Percentiles rank a stretch among this genome's conserved stretches.
Evolutionary conservation across 1,284 basidiomycete species (phyloP).

Genomic region (Malassezia furfur): DNA sequence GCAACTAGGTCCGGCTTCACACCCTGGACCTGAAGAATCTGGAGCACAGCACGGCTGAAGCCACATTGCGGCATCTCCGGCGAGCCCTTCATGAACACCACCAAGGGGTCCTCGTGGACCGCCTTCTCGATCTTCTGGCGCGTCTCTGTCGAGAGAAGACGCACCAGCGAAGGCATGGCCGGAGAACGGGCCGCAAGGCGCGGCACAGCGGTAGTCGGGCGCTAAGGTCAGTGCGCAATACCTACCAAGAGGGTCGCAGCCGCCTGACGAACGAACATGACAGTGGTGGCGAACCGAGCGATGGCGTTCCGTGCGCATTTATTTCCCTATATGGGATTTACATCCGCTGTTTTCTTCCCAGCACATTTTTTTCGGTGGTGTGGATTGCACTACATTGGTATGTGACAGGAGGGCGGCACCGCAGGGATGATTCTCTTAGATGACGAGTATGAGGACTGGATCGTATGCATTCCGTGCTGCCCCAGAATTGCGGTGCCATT

Average conservation of each 20-base stretch:
- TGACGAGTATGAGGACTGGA: slow-evolving; percentile 40
- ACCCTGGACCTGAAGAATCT: slow-evolving; percentile 78
- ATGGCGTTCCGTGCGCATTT: background rate
- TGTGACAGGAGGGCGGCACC: background rate
- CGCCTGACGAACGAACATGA: slow-evolving; percentile 13
- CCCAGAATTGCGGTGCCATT: background rate
- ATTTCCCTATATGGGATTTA: background rate
- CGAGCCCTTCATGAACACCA: slow-evolving; percentile 87
- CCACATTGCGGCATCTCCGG: slow-evolving; percentile 66
- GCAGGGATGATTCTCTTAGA: slow-evolving; percentile 37
- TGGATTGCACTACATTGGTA: background rate
- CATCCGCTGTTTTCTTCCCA: background rate
- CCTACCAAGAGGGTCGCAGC: slow-evolving; percentile 10
- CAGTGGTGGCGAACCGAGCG: background rate
- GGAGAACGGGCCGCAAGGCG: background rate
- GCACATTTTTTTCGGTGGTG: too few species aligned
- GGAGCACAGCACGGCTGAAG: slow-evolving; percentile 84
- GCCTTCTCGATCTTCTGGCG: slow-evolving; percentile 52
- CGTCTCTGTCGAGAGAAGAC: slow-evolving; percentile 51
- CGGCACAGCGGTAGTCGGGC: slow-evolving; percentile 1
- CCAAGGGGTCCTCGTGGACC: slow-evolving; percentile 63
- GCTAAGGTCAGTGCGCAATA: background rate
- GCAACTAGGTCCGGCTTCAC: slow-evolving; percentile 54
- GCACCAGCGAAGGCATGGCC: slow-evolving; percentile 15
- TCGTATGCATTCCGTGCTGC: slow-evolving; percentile 5